Evolutionary conservation across 2,329 filamentous ascomycete genomes (phyloP), one percentile per base, ranked within the genome.

Genomic region (Chrysoporthe cubensis): DNA sequence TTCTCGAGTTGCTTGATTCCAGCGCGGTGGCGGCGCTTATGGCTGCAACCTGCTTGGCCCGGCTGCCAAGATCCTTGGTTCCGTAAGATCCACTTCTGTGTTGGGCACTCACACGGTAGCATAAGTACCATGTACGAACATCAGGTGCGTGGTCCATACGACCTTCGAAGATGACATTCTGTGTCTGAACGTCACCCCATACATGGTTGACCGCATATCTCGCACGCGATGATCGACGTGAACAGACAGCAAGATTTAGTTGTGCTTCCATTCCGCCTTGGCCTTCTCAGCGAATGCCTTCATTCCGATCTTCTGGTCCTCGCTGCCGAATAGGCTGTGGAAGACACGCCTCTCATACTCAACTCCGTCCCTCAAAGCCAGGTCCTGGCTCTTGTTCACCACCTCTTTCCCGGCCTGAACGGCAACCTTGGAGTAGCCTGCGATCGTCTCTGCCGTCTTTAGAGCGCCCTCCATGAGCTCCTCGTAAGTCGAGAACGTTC

Each of bases 361-460:
- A 1, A 99, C 91, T 16, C 96, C 96, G 76, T 98, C 96, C 73
- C 91, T 84, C 69, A 99, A 82, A 3, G 90, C 85, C 73, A 97
- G 81, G 74, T 99, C 96, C 84, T 98, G 94, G 79, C 94, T 97
- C 89, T 97, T 98, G 79, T 98, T 97, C 66, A 99, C 95, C n/a
- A 96, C 95, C 84, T 99, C 96, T 85, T 99, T 99, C 67, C 88
- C 91, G 13, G 92, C 96, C 81, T 93, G 89, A 68, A 97, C 88
- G 1, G 95, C 92, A n/a, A 99, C 90, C 76, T 86, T 88, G 64
- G 92, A 94, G 80, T 96, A 93, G 0, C 91, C 83, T 0, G 96
- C 94, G 81, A 99, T 97, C 64, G 88, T 94, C 84, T 92, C 93
- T 2, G 96, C 96, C 21, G 93, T 95, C 77, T 90, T 88, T 69